A percentile compares a stretch with the other conserved stretches of the same genome.
Conservation (phyloP, 257 asterid species). For the Lycium barbarum region DNA sequence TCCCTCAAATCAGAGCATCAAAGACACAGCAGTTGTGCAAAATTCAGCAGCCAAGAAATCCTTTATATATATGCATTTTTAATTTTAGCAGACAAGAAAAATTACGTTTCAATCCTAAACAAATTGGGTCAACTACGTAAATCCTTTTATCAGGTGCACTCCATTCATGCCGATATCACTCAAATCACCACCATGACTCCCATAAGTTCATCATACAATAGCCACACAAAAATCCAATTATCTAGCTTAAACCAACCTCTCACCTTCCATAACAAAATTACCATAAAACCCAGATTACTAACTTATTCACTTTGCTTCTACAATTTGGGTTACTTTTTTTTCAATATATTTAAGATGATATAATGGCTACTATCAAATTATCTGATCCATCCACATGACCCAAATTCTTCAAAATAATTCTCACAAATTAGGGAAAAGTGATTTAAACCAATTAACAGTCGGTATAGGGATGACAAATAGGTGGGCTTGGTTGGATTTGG, state of each 20-base stretch:
- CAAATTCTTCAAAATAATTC: not conserved
- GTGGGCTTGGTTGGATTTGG: no score
- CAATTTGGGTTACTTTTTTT: not conserved
- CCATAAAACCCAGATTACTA: not conserved
- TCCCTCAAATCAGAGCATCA: no score
- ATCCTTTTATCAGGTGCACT: no score
- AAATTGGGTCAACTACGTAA: no score
- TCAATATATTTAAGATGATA: not conserved
- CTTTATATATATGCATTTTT: no score
- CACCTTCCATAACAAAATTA: not conserved
- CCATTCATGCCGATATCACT: no score
- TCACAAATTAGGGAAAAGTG: not conserved
- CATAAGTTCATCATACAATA: no score
- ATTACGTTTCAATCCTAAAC: no score
- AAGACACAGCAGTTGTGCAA: no score
- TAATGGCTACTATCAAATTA: not conserved
- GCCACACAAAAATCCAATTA: slow-evolving; percentile 13
- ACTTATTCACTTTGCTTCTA: not conserved
- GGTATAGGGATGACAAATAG: no score
- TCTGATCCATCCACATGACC: not conserved
- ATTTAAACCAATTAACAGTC: not conserved
- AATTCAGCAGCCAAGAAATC: no score
- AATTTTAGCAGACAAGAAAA: no score
- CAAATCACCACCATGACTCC: not conserved
- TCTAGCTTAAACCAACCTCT: slow-evolving; percentile 1